phyloP scores from a whole-genome alignment of 306 rosid species.

The Coriaria nepalensis region DNA sequence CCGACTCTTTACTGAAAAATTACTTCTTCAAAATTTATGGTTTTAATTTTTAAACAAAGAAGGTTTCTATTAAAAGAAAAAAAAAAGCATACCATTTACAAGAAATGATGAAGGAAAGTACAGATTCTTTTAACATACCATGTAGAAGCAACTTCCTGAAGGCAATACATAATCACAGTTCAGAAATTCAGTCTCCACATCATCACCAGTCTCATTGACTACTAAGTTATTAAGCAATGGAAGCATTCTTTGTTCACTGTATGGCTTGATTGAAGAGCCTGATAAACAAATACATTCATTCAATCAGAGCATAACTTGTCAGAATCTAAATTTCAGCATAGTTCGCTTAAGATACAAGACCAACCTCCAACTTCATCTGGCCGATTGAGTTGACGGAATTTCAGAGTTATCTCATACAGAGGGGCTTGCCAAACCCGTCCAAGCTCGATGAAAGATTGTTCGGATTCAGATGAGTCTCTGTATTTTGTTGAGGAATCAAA shows the following conservation, averaged over 20 bases:
- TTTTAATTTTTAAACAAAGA: background rate
- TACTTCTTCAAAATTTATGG: too few relatives aligned
- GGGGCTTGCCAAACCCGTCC: slow-evolving; percentile 44
- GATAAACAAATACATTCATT: slow-evolving; percentile 12
- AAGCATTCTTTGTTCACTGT: slow-evolving; percentile 26
- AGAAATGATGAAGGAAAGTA: background rate
- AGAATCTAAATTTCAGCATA: background rate
- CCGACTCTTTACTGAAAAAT: slow-evolving; percentile 6
- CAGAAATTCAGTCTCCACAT: slow-evolving; percentile 59
- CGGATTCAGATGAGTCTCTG: slow-evolving; percentile 7
- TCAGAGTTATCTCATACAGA: slow-evolving; percentile 43
- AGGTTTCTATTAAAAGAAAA: slow-evolving; percentile 1
- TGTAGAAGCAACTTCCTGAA: slow-evolving; percentile 61
- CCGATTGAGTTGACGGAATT: slow-evolving; percentile 11
- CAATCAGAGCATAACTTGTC: slow-evolving; percentile 1
- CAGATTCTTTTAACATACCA: slow-evolving; percentile 35
- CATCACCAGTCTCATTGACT: slow-evolving; percentile 49
- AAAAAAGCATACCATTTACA: background rate
- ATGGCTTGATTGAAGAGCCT: slow-evolving; percentile 27
- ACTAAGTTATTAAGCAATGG: slow-evolving; percentile 59
- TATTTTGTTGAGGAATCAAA: slow-evolving; percentile 11
- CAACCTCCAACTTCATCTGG: slow-evolving; percentile 32
- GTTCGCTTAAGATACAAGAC: slow-evolving; percentile 7
- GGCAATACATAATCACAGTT: slow-evolving; percentile 46
- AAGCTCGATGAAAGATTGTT: slow-evolving; percentile 42